Evolutionary conservation across 1,139 yeast species (phyloP), one percentile per base, ranked within the genome.

Genomic region (Ogataea hybrid): DNA sequence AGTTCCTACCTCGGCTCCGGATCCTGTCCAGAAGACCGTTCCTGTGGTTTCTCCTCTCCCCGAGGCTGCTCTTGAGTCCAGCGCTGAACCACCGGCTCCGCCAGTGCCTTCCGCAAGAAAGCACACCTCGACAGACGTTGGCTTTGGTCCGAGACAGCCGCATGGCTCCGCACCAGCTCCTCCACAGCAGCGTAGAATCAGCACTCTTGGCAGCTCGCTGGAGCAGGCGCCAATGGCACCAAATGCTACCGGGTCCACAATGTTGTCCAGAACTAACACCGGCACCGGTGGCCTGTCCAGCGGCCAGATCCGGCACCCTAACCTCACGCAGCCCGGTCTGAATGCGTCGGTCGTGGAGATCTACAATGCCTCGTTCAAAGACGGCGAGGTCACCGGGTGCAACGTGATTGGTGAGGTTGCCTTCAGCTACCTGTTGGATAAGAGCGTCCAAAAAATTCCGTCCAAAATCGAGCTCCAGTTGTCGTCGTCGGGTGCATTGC

Each of bases 371-470:
- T 71, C 74, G 16, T 79, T 82, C 59, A 77, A 77, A 48, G 88
- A 83, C 58, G 94, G 92, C 22, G 65, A 66, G 32, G 65, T 81
- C 29, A 56, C 62, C 3, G 73, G 77, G 37, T 75, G 85, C 2
- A 82, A 82, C 54, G 71, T 81, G 12, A 73, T 84, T 46, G 96
- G 96, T 34, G 96, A 87, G 61, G 67, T 87, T 53, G 94, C 95
- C 0, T 75, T 87, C 58, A 81, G 81, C 56, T 86, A 77, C 62
- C 73, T 68, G 31, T 50, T 59, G 3, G 59, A 53, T 22, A 54
- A 51, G 6, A 35, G 46, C 6, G 32, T 41, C 17, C 59, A 63
- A n/a, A 53, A 52, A 12, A 30, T 57, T 14, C 68, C 68, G 9
- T 30, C 44, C 11, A 54, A 55, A 43, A 53, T 63, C 32, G 54